Evolutionary conservation across 176 grass and related monocot genomes (phyloP).

Genomic region (Dactylis glomerata): DNA sequence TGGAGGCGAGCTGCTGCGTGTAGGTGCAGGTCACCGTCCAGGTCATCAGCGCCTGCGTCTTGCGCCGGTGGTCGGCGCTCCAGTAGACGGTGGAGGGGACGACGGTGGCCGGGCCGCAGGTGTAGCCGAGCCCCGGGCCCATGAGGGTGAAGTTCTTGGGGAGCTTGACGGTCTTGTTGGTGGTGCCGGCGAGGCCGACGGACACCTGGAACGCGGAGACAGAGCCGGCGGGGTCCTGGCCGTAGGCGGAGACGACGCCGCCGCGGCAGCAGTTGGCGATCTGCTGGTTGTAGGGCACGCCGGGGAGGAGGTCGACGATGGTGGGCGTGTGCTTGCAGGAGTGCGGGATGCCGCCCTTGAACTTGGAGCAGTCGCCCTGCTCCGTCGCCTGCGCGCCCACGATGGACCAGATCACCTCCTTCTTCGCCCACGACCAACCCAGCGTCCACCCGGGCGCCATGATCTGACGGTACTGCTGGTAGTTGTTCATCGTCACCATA

Average conservation of each 20-base stretch:
- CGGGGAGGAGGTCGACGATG: conserved; percentile 80
- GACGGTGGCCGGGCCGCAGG: conserved; percentile 61
- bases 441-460: conserved; percentile 71
- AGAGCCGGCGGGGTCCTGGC: conserved; percentile 58
- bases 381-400: conserved; percentile 81
- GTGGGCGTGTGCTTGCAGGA: conserved; percentile 72
- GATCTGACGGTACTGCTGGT: conserved; percentile 88
- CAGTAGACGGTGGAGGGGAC: conserved; percentile 71
- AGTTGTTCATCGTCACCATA: conserved; percentile 88
- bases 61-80: conserved; percentile 58
- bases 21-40: conserved; percentile 92
- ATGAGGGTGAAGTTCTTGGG: conserved; percentile 79
- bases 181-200: conserved; percentile 73
- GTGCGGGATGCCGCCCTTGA: conserved; percentile 79
- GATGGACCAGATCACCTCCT: conserved; percentile 99
- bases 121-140: conserved; percentile 72
- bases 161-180: conserved; percentile 93
- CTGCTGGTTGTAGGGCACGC: conserved; percentile 98
- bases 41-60: conserved; percentile 91
- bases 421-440: conserved; percentile 89
- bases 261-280: conserved; percentile 98
- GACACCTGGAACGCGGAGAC: conserved; percentile 82
- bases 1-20: conserved; percentile 65
- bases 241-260: conserved; percentile 73
- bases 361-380: conserved; percentile 97